phyloP scores from a whole-genome alignment of 2,329 filamentous ascomycete species.

The Cytospora chrysosperma region DNA sequence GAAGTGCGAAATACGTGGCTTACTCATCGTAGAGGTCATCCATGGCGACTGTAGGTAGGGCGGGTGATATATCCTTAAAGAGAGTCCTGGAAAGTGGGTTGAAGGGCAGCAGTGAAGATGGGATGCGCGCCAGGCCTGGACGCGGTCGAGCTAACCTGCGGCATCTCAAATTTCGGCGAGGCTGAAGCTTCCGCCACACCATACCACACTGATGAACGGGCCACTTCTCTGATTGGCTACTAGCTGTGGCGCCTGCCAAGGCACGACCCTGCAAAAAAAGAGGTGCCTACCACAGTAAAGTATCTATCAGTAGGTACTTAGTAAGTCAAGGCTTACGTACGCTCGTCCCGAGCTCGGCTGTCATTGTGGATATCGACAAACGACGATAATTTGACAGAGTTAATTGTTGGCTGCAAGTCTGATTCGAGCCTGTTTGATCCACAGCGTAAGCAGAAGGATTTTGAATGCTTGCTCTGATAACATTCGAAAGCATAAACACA shows the following conservation, averaged over 20 bases:
- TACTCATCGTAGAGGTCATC: constrained; percentile 98
- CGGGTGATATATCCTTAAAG: neutral
- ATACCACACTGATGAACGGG: neutral
- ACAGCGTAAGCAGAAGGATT: constrained; percentile 8
- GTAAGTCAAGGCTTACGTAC: too few species aligned
- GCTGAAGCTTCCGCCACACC: constrained; percentile 20
- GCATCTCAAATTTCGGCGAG: constrained; percentile 24
- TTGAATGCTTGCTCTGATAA: neutral
- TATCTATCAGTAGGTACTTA: too few species aligned
- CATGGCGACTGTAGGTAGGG: constrained; percentile 46
- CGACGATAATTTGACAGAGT: neutral
- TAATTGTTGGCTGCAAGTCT: constrained; percentile 8
- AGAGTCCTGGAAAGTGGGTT: neutral
- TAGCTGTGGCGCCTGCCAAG: neutral
- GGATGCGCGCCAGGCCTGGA: constrained; percentile 6
- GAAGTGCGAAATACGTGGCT: constrained; percentile 24
- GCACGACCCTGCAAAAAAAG: too few species aligned
- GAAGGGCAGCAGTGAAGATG: neutral
- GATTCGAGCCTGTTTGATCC: constrained; percentile 8
- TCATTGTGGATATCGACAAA: constrained; percentile 8
- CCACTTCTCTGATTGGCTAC: constrained; percentile 4
- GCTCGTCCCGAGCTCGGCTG: constrained; percentile 19
- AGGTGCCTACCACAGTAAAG: too few species aligned
- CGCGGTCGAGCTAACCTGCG: constrained; percentile 10
- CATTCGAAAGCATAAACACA: neutral